phyloP scores from a whole-genome alignment of 1,284 basidiomycete genomes.

The Mycena citricolor region DNA sequence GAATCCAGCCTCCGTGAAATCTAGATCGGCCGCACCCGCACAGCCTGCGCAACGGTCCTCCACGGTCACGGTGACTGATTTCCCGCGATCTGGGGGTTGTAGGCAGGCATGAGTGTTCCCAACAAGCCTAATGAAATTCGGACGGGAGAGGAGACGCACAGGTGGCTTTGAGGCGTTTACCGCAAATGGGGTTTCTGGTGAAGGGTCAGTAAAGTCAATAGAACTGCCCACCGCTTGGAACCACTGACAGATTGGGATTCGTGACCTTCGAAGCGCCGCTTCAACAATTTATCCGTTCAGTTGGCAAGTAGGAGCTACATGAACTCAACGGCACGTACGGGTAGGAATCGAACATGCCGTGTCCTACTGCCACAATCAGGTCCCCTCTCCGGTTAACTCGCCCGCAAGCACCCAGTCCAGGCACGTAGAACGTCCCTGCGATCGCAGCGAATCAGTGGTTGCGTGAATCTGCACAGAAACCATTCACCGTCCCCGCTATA shows the following conservation, averaged over 20 bases:
- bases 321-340: conserved; percentile 25
- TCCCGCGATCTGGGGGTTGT: conserved; percentile 14
- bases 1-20: conserved; percentile 30
- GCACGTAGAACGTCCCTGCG: conserved; percentile 32
- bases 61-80: conserved; percentile 23
- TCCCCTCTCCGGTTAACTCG: conserved; percentile 31
- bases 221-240: too few relatives aligned
- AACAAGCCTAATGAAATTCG: neutral
- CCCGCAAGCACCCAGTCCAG: conserved; percentile 41
- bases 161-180: conserved; percentile 29
- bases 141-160: conserved; percentile 22
- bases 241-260: conserved; percentile 13
- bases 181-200: conserved; percentile 38
- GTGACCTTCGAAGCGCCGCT: conserved; percentile 18
- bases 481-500: too few relatives aligned
- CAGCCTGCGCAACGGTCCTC: conserved; percentile 28
- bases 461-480: too few relatives aligned
- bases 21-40: conserved; percentile 24
- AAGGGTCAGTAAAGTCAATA: too few relatives aligned
- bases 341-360: conserved; percentile 32
- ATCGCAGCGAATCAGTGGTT: too few relatives aligned
- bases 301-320: too few relatives aligned
- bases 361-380: conserved; percentile 35
- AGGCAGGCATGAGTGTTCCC: too few relatives aligned
- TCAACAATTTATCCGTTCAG: too few relatives aligned